Evolutionary conservation across 108 stramenopile species (phyloP).

Genomic region (Nitzschia sp.): DNA sequence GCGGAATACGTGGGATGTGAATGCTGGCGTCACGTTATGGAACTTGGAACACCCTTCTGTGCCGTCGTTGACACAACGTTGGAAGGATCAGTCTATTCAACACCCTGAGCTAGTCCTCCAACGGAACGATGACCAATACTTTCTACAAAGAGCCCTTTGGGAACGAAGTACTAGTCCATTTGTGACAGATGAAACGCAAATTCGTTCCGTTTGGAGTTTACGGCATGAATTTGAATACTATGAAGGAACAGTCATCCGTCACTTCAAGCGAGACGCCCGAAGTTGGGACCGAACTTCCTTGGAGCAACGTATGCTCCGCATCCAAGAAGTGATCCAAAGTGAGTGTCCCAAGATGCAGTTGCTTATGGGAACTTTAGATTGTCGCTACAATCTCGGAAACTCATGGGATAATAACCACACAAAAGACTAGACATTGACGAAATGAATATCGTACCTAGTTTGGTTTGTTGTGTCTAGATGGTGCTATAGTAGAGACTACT

Average conservation of each 20-base stretch:
- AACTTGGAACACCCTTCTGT: conserved; percentile 28
- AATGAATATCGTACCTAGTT: too few relatives aligned
- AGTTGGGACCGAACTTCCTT: conserved; percentile 30
- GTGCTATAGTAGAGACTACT: too few relatives aligned
- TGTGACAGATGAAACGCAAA: background rate
- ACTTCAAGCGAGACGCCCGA: conserved; percentile 36
- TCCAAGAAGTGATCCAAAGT: conserved; percentile 24
- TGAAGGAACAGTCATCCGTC: conserved; percentile 28
- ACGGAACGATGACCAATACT: conserved; percentile 44
- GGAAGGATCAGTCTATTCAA: conserved; percentile 10
- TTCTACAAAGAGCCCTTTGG: conserved; percentile 22
- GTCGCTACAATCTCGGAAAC: too few relatives aligned
- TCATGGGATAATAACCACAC: too few relatives aligned
- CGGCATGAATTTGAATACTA: conserved; percentile 31
- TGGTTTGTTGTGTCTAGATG: too few relatives aligned
- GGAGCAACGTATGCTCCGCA: conserved; percentile 32
- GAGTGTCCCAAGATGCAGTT: too few relatives aligned
- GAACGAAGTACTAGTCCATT: background rate
- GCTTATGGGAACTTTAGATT: too few relatives aligned
- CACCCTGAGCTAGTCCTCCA: conserved; percentile 12
- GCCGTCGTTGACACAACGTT: conserved; percentile 4
- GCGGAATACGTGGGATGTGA: conserved; percentile 35
- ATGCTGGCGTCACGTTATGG: conserved; percentile 42
- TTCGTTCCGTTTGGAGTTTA: conserved; percentile 6
- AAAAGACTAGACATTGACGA: too few relatives aligned